Evolutionary conservation across 2,329 filamentous ascomycete species (phyloP).

Genomic region (Trichoderma atroviride): DNA sequence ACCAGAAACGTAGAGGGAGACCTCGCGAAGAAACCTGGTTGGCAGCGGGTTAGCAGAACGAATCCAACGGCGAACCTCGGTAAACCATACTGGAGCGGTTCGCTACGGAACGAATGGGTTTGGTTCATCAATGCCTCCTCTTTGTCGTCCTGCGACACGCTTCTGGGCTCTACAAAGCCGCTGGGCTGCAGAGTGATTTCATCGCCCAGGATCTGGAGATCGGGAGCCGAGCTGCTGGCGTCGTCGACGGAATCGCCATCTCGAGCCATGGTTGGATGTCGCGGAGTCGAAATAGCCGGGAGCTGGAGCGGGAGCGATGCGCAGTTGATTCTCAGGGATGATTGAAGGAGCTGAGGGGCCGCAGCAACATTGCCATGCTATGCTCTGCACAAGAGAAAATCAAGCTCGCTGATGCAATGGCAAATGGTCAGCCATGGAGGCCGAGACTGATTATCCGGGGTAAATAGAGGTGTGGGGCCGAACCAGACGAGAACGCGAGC

Average conservation of each 20-base stretch:
- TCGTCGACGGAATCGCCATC: conserved; percentile 38
- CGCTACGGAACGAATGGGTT: conserved; percentile 81
- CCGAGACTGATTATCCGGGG: conserved; percentile 22
- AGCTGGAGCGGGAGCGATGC: background rate
- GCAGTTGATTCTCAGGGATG: background rate
- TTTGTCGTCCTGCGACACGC: conserved; percentile 52
- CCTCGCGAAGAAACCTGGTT: conserved; percentile 82
- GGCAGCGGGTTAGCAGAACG: conserved; percentile 28
- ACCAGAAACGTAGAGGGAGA: conserved; percentile 89
- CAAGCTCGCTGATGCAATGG: background rate
- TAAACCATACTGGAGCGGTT: conserved; percentile 59
- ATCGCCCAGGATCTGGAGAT: conserved; percentile 75
- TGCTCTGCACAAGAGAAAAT: background rate
- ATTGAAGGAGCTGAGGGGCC: background rate
- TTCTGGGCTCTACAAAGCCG: conserved; percentile 61
- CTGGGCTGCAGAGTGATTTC: conserved; percentile 74
- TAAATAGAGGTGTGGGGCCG: conserved; percentile 24
- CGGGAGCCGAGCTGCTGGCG: conserved; percentile 60
- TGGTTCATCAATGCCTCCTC: conserved; percentile 76
- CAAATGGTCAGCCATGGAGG: conserved; percentile 8
- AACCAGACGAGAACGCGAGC: background rate
- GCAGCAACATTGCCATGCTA: conserved; percentile 20
- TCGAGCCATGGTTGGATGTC: conserved; percentile 36
- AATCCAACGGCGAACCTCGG: conserved; percentile 3
- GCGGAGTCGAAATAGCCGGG: conserved; percentile 1